Conservation (phyloP, 345 rosid genomes). For the Fremontodendron californicum region DNA sequence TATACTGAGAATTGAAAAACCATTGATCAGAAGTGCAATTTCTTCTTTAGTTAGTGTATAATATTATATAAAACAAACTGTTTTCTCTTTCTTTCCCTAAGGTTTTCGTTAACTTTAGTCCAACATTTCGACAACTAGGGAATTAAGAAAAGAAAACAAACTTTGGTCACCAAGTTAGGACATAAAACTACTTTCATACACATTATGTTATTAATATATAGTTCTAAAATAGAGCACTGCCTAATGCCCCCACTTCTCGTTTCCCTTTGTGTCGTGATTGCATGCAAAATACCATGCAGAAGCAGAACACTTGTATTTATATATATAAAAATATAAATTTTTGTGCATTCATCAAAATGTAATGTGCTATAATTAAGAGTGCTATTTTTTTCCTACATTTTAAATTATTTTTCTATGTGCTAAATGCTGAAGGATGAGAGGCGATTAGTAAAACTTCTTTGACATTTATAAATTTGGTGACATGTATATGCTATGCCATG, state of each 20-base stretch:
- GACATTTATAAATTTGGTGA: neutral
- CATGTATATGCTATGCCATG: neutral
- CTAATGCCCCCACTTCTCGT: neutral
- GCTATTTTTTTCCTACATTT: no score
- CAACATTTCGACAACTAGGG: neutral
- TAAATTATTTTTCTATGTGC: neutral
- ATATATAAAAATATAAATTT: neutral
- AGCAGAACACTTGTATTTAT: neutral
- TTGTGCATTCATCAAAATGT: neutral
- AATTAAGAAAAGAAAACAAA: slow-evolving; percentile 1
- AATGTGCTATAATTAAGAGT: neutral
- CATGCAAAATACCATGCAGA: slow-evolving; percentile 19
- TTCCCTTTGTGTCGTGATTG: slow-evolving; percentile 5
- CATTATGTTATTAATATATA: neutral
- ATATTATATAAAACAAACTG: no score
- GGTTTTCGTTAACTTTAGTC: neutral
- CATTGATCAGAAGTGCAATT: neutral
- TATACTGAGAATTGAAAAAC: neutral
- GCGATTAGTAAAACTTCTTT: neutral
- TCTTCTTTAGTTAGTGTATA: neutral
- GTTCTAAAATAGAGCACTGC: neutral
- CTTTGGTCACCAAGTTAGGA: slow-evolving; percentile 4
- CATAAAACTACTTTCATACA: neutral
- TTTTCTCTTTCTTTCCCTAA: neutral
- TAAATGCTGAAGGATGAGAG: neutral